A percentile compares a stretch with the other conserved stretches of the same genome.
Evolutionary conservation across 2,329 filamentous ascomycete genomes (phyloP).

Genomic region (Fusarium aywerte): DNA sequence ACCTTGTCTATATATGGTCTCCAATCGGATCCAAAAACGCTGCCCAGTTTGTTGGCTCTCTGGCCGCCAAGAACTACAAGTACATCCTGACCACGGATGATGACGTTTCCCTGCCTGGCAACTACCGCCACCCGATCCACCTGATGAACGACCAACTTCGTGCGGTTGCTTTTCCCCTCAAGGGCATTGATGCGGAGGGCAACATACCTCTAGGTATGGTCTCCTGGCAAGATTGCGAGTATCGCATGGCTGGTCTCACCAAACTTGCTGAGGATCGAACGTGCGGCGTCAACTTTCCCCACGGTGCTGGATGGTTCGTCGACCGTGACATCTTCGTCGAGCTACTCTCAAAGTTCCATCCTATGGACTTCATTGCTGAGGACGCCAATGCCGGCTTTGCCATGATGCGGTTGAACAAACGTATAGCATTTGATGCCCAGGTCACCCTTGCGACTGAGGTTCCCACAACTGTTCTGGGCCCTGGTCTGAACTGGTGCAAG

Average conservation of each 20-base stretch:
- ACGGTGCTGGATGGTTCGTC: constrained; percentile 3
- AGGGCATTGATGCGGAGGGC: not conserved
- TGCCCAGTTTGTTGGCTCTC: not conserved
- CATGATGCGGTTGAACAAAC: constrained; percentile 6
- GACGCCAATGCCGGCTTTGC: constrained; percentile 7
- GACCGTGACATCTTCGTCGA: constrained; percentile 7
- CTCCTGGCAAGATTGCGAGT: constrained; percentile 8
- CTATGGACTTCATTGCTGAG: constrained; percentile 5
- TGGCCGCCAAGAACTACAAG: constrained; percentile 3
- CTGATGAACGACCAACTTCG: not conserved
- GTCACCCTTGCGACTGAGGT: constrained; percentile 2
- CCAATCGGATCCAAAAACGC: constrained; percentile 11
- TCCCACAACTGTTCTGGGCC: constrained; percentile 12
- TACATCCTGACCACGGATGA: constrained; percentile 12
- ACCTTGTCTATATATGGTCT: constrained; percentile 3
- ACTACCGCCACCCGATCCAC: constrained; percentile 2
- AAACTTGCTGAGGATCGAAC: constrained; percentile 8
- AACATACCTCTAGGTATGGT: not conserved
- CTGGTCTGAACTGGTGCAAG: constrained; percentile 34
- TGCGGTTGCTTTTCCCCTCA: not conserved
- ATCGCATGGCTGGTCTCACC: not conserved
- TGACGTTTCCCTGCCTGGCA: not conserved
- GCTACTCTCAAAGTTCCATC: not conserved
- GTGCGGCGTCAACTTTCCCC: constrained; percentile 1
- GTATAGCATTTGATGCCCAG: constrained; percentile 1